These are phyloP conservation scores for Corchorus capsularis DNA, from an alignment of 345 rosid genomes.

Conservation along the genomic window DNA sequence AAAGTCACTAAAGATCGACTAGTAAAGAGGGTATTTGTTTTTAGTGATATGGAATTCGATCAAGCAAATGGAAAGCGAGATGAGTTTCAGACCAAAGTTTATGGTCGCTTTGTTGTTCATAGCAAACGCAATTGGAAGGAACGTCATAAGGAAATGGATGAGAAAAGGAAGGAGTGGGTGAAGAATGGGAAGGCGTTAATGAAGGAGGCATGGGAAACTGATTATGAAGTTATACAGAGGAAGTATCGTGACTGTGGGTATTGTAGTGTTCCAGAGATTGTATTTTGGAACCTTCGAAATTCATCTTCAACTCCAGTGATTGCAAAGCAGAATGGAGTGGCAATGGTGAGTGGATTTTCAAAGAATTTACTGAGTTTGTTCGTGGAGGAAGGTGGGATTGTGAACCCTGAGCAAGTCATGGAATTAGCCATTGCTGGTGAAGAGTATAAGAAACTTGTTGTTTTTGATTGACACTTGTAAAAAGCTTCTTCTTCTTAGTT, in stretches of 20 bases:
- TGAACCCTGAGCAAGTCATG: constrained; percentile 26
- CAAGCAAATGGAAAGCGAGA: background rate
- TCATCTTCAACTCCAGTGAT: constrained; percentile 16
- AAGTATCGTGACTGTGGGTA: constrained; percentile 21
- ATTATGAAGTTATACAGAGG: constrained; percentile 18
- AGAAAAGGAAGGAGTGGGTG: background rate
- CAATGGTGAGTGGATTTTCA: constrained; percentile 28
- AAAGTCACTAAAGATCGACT: constrained; percentile 18
- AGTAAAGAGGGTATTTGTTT: constrained; percentile 24
- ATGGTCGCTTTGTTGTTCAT: too few species aligned
- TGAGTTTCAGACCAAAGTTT: background rate
- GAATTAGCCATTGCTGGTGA: constrained; percentile 17
- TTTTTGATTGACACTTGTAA: constrained; percentile 14
- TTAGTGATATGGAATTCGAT: constrained; percentile 27
- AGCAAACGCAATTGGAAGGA: background rate
- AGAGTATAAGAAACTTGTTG: constrained; percentile 17
- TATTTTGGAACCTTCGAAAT: constrained; percentile 29
- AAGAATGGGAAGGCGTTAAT: background rate
- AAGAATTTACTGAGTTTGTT: constrained; percentile 31
- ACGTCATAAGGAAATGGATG: background rate
- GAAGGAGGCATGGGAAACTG: background rate
- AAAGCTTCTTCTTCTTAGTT: background rate
- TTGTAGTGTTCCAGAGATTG: constrained; percentile 21
- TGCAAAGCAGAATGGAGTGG: constrained; percentile 19
- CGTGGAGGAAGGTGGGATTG: constrained; percentile 23